Evolutionary conservation across 805 yeast species (phyloP).

Genomic region (Myxozyma kluyveri): DNA sequence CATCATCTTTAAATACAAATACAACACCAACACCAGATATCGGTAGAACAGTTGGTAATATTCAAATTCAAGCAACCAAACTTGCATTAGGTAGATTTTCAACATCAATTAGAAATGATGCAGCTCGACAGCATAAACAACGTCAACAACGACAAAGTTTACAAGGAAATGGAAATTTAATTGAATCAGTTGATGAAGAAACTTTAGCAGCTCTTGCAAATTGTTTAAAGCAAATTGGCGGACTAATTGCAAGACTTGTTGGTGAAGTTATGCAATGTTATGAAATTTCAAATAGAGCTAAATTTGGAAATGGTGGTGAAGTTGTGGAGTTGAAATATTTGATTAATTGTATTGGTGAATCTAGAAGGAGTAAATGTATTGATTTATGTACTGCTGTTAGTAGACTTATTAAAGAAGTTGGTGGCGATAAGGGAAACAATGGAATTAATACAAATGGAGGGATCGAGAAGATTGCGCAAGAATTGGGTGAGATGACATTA

Average conservation of each 20-base stretch:
- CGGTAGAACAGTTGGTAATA: conserved; percentile 15
- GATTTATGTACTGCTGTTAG: conserved; percentile 12
- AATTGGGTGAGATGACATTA: not conserved
- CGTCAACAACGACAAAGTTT: not conserved
- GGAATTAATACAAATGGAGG: not conserved
- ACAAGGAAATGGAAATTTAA: not conserved
- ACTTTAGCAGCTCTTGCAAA: conserved; percentile 5
- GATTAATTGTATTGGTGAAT: conserved; percentile 1
- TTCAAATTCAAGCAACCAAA: conserved; percentile 20
- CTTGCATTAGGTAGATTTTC: conserved; percentile 22
- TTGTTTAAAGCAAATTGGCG: conserved; percentile 11
- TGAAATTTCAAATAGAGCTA: too few species aligned
- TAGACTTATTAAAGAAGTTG: conserved; percentile 16
- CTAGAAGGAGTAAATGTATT: conserved; percentile 6
- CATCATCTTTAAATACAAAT: not conserved
- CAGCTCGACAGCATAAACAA: not conserved
- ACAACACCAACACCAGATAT: conserved; percentile 2
- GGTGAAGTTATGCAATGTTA: conserved; percentile 4
- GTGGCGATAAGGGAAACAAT: not conserved
- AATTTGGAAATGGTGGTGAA: too few species aligned
- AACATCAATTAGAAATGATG: conserved; percentile 8
- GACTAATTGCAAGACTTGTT: conserved; percentile 5
- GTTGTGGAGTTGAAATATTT: conserved; percentile 10
- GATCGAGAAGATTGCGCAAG: not conserved
- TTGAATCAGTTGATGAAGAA: not conserved